Percentiles rank a stretch among this genome's conserved stretches.
Evolutionary conservation across 176 grass and related monocot species (phyloP).

Genomic region (Musa beccarii): DNA sequence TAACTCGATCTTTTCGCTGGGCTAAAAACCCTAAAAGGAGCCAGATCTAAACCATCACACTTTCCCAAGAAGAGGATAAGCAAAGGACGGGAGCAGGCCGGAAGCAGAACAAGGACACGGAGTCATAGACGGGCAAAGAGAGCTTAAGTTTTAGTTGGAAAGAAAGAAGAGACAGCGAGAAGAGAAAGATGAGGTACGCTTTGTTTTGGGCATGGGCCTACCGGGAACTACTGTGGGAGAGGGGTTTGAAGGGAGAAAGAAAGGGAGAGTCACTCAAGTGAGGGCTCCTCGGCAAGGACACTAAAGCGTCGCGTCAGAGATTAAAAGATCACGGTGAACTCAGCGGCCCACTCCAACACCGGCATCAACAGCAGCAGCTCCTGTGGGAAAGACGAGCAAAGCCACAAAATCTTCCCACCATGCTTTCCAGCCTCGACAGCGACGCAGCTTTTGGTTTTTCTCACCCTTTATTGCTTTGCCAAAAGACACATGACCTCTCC

Average conservation of each 20-base stretch:
- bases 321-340: neutral
- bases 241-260: neutral
- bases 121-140: neutral
- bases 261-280: neutral
- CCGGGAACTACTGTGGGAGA: neutral
- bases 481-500: conserved; percentile 53
- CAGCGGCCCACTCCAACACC: neutral
- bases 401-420: neutral
- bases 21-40: neutral
- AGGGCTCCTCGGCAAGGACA: neutral
- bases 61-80: neutral
- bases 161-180: neutral
- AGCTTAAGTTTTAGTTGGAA: conserved; percentile 3
- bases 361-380: neutral
- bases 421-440: conserved; percentile 13
- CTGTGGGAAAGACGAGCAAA: neutral
- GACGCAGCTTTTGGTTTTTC: conserved; percentile 43
- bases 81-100: neutral
- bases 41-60: neutral
- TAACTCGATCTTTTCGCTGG: neutral
- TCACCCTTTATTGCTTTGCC: conserved; percentile 64
- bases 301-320: neutral
- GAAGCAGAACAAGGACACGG: neutral
- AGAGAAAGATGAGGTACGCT: neutral
- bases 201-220: neutral